A percentile compares a stretch with the other conserved stretches of the same genome.
These are phyloP conservation scores for Xylaria cubensis DNA, from an alignment of 495 filamentous ascomycete species.

Conservation along the genomic window DNA sequence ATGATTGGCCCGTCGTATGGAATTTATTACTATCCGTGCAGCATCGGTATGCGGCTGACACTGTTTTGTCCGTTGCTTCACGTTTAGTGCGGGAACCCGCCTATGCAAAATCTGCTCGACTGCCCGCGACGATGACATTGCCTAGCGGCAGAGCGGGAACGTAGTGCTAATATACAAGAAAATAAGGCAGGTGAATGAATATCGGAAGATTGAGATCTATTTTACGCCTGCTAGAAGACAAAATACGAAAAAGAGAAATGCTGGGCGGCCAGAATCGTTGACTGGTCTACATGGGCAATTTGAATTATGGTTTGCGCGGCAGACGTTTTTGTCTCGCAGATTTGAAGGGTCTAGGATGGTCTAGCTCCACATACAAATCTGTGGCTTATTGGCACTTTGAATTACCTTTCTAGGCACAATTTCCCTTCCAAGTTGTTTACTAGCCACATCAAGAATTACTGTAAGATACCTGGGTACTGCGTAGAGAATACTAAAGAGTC, in stretches of 20 bases:
- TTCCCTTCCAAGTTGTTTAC: background rate
- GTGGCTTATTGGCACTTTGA: background rate
- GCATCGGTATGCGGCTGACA: slow-evolving; percentile 13
- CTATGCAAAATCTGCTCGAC: slow-evolving; percentile 24
- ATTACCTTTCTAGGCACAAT: background rate
- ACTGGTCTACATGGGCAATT: background rate
- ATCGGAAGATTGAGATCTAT: background rate
- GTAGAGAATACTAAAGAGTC: background rate
- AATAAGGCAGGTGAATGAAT: background rate
- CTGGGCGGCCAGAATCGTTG: background rate
- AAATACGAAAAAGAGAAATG: background rate
- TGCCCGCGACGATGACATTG: slow-evolving; percentile 22
- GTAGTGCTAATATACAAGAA: background rate
- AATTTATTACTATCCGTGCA: slow-evolving; percentile 12
- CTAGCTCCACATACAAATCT: background rate
- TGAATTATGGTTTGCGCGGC: background rate
- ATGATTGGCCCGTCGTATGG: slow-evolving; percentile 22
- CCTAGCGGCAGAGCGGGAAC: background rate
- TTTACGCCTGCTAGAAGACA: background rate
- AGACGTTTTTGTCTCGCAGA: background rate
- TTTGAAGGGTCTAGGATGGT: background rate
- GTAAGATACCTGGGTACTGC: background rate
- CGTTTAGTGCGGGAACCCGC: slow-evolving; percentile 17
- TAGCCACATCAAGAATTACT: background rate
- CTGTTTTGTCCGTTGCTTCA: slow-evolving; percentile 14